A percentile compares a stretch with the other conserved stretches of the same genome.
Conservation (phyloP, 1,284 basidiomycete species). For the Acaromyces ingoldii region DNA sequence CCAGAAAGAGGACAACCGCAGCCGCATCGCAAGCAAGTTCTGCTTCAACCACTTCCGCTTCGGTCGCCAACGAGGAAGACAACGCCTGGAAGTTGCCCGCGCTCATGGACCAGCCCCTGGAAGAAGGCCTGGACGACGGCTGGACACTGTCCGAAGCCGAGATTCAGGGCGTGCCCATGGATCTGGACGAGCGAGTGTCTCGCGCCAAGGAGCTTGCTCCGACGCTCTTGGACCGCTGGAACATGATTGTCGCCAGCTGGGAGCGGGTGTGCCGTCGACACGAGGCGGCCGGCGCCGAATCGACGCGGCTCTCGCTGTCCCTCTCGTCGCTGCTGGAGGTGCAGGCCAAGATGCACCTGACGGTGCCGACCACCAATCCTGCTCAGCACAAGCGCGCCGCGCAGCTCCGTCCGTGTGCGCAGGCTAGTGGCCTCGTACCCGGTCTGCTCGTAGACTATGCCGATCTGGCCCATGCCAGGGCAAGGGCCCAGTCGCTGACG, state of each 20-base stretch:
- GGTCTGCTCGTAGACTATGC: no score
- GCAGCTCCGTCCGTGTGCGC: no score
- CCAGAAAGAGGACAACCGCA: no score
- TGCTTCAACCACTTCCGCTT: background rate
- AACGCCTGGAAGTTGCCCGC: background rate
- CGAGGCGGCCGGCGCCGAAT: background rate
- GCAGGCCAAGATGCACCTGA: background rate
- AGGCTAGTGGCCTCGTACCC: no score
- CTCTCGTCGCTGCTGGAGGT: slow-evolving; percentile 5
- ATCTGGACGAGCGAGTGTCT: slow-evolving; percentile 2
- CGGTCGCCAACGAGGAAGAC: background rate
- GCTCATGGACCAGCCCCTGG: background rate
- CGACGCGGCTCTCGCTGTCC: slow-evolving; percentile 1
- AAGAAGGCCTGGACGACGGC: slow-evolving; percentile 5
- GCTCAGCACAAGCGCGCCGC: no score
- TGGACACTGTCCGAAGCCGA: slow-evolving; percentile 5
- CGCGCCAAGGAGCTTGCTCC: background rate
- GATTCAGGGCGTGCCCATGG: background rate
- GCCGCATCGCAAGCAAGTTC: background rate
- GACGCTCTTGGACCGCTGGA: slow-evolving; percentile 1
- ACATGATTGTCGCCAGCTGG: background rate
- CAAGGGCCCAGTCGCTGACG: background rate
- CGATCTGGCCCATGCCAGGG: background rate
- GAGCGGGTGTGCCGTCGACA: background rate
- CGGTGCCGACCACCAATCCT: no score